Percentiles rank a stretch among this genome's conserved stretches.
phyloP scores from a whole-genome alignment of 106 monocot species.

The Dactylorhiza incarnata region DNA sequence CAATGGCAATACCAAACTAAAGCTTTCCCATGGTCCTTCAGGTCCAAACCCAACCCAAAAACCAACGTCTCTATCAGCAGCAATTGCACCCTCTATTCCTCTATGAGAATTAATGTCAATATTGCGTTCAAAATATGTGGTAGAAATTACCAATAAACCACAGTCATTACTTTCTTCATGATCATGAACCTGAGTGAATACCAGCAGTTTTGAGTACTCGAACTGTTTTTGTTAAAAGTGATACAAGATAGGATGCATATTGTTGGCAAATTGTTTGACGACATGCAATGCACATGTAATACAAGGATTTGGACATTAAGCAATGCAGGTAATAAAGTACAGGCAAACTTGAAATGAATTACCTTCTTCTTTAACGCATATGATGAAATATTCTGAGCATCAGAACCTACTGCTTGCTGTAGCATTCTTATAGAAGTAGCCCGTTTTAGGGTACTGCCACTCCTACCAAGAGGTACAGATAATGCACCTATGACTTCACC shows the following conservation, averaged over 20 bases:
- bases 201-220: neutral
- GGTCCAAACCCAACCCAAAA: conserved; percentile 72
- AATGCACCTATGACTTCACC: conserved; percentile 87
- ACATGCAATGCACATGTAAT: conserved; percentile 1
- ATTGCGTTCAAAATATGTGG: conserved; percentile 58
- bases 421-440: conserved; percentile 68
- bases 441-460: conserved; percentile 49
- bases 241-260: neutral
- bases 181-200: conserved; percentile 19
- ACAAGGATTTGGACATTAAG: neutral
- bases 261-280: neutral
- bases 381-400: conserved; percentile 29
- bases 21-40: conserved; percentile 81
- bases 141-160: conserved; percentile 57
- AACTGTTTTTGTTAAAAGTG: neutral
- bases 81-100: conserved; percentile 9
- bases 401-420: conserved; percentile 39
- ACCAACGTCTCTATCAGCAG: conserved; percentile 41
- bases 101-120: conserved; percentile 28
- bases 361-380: conserved; percentile 67
- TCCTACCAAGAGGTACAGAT: conserved; percentile 64
- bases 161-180: conserved; percentile 25
- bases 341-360: conserved; percentile 1
- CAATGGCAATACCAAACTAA: conserved; percentile 61
- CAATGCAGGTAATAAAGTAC: neutral